These are phyloP conservation scores for Fusarium sp. DNA, from an alignment of 2,329 filamentous ascomycete species.

Conservation along the genomic window DNA sequence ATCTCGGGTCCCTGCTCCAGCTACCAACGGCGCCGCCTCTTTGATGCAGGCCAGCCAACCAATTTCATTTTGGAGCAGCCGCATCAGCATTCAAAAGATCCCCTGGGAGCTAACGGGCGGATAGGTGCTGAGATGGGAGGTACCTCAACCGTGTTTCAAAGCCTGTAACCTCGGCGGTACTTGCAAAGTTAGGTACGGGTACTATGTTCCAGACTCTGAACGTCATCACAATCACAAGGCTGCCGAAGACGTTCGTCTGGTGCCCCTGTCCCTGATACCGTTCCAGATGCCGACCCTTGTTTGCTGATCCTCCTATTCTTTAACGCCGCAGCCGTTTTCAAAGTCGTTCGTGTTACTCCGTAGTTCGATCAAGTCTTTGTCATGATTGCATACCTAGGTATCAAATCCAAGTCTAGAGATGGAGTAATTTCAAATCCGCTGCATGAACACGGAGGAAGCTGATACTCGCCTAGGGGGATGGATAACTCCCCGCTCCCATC, in stretches of 20 bases:
- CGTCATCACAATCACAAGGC: conserved; percentile 26
- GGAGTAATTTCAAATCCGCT: neutral
- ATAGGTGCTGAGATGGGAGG: neutral
- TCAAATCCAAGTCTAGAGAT: neutral
- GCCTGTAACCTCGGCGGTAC: conserved; percentile 5
- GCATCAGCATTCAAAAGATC: conserved; percentile 2
- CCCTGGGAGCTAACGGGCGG: neutral
- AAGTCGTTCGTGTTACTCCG: neutral
- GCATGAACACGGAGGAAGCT: conserved; percentile 11
- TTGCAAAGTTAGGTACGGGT: neutral
- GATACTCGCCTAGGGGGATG: conserved; percentile 4
- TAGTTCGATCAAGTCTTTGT: neutral
- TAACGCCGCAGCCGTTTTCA: conserved; percentile 30
- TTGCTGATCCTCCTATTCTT: conserved; percentile 37
- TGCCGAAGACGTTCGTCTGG: conserved; percentile 1
- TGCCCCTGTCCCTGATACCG: conserved; percentile 8
- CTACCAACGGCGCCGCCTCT: conserved; percentile 29
- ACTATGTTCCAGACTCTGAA: conserved; percentile 20
- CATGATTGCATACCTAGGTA: neutral
- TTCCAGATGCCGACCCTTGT: conserved; percentile 18
- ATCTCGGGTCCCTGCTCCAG: conserved; percentile 6
- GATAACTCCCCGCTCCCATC: neutral
- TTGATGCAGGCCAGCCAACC: conserved; percentile 34
- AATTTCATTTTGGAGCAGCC: conserved; percentile 29
- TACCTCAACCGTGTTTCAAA: conserved; percentile 34